A percentile compares a stretch with the other conserved stretches of the same genome.
Conservation (phyloP, 2,329 filamentous ascomycete species). For the Ciborinia camelliae region DNA sequence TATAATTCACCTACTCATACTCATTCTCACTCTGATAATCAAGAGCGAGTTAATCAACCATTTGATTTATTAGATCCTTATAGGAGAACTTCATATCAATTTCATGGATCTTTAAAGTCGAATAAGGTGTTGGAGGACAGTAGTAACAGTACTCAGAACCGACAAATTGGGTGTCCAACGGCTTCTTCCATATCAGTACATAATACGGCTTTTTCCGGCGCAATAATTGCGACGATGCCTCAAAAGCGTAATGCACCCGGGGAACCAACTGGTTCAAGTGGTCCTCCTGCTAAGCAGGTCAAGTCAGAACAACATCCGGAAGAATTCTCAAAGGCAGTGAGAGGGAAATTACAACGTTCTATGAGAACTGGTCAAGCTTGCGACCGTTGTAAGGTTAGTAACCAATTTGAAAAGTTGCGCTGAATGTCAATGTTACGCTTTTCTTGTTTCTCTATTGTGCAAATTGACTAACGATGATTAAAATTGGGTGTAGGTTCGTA, state of each 20-base stretch:
- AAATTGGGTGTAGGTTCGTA: conserved; percentile 58
- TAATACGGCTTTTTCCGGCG: conserved; percentile 19
- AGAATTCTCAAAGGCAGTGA: conserved; percentile 43
- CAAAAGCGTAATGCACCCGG: conserved; percentile 27
- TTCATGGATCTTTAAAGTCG: background rate
- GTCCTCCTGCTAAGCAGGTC: conserved; percentile 28
- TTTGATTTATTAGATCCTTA: background rate
- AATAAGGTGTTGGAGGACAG: background rate
- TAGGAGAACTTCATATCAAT: background rate
- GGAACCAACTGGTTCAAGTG: conserved; percentile 25
- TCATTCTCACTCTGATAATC: background rate
- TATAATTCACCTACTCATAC: background rate
- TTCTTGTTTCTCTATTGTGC: background rate
- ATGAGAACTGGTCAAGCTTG: conserved; percentile 77
- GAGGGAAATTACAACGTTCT: conserved; percentile 52
- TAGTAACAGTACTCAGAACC: conserved; percentile 15
- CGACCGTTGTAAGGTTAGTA: conserved; percentile 76
- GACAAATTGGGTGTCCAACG: conserved; percentile 23
- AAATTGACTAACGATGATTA: background rate
- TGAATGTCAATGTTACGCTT: background rate
- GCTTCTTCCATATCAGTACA: conserved; percentile 29
- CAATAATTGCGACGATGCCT: conserved; percentile 28
- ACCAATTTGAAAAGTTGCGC: background rate
- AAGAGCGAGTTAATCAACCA: background rate
- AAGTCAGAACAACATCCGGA: conserved; percentile 35